phyloP scores from a whole-genome alignment of 805 yeast species.

The Schwanniomyces pseudopolymorphus region DNA sequence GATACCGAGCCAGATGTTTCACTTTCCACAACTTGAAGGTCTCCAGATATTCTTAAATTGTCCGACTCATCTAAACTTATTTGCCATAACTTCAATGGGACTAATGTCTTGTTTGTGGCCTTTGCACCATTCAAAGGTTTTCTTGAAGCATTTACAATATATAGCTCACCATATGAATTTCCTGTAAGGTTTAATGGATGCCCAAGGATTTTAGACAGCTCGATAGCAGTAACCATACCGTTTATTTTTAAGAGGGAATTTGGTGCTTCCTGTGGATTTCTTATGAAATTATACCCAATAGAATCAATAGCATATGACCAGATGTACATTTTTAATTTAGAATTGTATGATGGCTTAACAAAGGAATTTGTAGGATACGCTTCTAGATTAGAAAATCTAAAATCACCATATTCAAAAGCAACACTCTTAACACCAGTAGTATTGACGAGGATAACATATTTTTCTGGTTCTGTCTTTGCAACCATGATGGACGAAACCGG shows the following conservation, averaged over 20 bases:
- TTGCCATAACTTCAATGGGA: conserved; percentile 41
- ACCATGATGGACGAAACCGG: conserved; percentile 26
- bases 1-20: conserved; percentile 28
- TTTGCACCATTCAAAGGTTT: conserved; percentile 35
- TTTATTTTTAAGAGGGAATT: conserved; percentile 30
- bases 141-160: conserved; percentile 37
- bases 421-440: conserved; percentile 27
- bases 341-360: conserved; percentile 30
- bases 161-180: conserved; percentile 35
- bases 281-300: conserved; percentile 25
- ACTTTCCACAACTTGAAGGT: conserved; percentile 27
- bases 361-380: conserved; percentile 22
- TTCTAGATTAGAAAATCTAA: conserved; percentile 26
- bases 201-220: conserved; percentile 29
- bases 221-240: conserved; percentile 27
- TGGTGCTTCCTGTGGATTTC: conserved; percentile 36
- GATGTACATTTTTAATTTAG: conserved; percentile 23
- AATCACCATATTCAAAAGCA: conserved; percentile 25
- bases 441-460: conserved; percentile 26
- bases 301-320: conserved; percentile 28
- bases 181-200: conserved; percentile 40
- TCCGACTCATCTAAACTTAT: conserved; percentile 11
- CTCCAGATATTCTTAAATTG: conserved; percentile 21
- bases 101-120: conserved; percentile 36
- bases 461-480: conserved; percentile 20